These are phyloP conservation scores for Ophiostoma novo-ulmi DNA, from an alignment of 2,329 filamentous ascomycete species.

Conservation along the genomic window DNA sequence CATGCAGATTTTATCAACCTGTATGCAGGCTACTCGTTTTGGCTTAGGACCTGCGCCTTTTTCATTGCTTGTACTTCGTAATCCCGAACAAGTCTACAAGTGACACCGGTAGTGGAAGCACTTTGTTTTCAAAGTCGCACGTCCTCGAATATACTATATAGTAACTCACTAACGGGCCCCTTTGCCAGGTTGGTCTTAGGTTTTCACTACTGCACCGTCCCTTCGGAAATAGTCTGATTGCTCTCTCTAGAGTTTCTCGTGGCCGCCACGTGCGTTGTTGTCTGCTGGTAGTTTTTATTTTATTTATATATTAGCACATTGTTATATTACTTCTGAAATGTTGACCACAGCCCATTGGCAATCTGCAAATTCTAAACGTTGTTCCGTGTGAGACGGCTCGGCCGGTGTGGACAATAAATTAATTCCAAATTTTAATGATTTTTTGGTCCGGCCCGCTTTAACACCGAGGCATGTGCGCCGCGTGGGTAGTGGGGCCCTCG, in stretches of 20 bases:
- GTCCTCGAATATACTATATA: not conserved
- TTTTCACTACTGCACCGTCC: too few relatives aligned
- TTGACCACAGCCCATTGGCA: too few relatives aligned
- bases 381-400: not conserved
- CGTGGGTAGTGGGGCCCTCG: not conserved
- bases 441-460: not conserved
- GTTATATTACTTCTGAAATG: too few relatives aligned
- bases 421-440: not conserved
- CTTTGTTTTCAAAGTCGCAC: not conserved
- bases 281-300: too few relatives aligned
- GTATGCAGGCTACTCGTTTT: not conserved
- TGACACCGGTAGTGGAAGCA: too few relatives aligned
- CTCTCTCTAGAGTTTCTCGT: too few relatives aligned
- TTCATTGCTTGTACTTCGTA: not conserved
- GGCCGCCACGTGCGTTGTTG: too few relatives aligned
- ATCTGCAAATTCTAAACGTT: too few relatives aligned
- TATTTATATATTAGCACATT: too few relatives aligned
- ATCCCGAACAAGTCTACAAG: not conserved
- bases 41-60: not conserved
- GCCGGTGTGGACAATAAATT: not conserved
- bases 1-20: not conserved
- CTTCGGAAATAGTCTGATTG: too few relatives aligned
- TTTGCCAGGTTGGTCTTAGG: not conserved
- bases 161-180: not conserved
- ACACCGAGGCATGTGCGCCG: not conserved